Evolutionary conservation across 1,284 basidiomycete genomes (phyloP), one percentile per base, ranked within the genome.

Genomic region (Pseudozyma sp.): DNA sequence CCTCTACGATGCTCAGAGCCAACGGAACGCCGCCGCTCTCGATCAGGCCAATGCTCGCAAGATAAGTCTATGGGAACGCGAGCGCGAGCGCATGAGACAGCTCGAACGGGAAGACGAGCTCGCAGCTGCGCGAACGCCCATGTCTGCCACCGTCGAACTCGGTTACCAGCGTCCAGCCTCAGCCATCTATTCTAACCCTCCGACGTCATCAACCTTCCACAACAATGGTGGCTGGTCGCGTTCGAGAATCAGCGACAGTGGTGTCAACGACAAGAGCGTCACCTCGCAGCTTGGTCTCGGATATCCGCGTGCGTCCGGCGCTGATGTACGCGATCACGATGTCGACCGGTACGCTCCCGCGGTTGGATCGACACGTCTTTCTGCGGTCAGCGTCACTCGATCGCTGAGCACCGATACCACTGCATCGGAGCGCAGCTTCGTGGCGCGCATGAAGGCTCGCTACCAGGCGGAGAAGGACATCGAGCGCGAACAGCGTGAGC

Each of bases 401-500:
- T 77, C 73, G 40, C 63, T 80, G 7, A 78, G 76, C 60, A 80
- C 68, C 35, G 79, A 79, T 46, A 79, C 73, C 14, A 80, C 78
- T 24, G 76, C 73, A 30, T 78, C 75, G 19, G 79, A 81, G 50
- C 71, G 79, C 33, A 81, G 79, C 68, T 81, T 81, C 62, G 80
- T 81, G 1, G 77, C 80, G 7, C 58, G 78, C 14, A 81, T 81
- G 80, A 81, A 80, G 57, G 77, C 77, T 6, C 74, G 70, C 39
- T 81, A 81, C 63, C 80, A 81, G 46, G 77, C 62, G 6, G 80
- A 81, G 39, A 81, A 81, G 65, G 75, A 74, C 35, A 35, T 70
- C 9, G 69, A 70, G 40, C 50, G 67, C 8, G 66, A 73, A 57
- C 63, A 72, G 48, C 57, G 68, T 35, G 63, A 72, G 54, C 59